A percentile compares a stretch with the other conserved stretches of the same genome.
phyloP scores from a whole-genome alignment of 768 basidiomycete species.

The Agrocybe praecox region DNA sequence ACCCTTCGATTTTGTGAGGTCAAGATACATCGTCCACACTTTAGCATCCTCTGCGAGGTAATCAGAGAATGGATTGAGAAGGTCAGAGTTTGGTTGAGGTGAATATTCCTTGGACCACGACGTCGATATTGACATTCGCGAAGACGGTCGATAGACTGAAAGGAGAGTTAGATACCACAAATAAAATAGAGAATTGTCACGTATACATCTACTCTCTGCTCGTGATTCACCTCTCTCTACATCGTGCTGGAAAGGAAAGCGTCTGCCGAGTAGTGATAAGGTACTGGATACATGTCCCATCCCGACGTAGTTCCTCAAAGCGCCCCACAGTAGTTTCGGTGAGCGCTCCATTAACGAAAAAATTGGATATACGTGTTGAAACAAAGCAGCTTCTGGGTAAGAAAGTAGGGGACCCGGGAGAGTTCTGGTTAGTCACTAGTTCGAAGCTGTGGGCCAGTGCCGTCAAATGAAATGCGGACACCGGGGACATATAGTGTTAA shows the following conservation, averaged over 20 bases:
- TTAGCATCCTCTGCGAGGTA: slow-evolving; percentile 16
- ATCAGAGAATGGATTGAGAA: slow-evolving; percentile 12
- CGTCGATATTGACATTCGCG: neutral
- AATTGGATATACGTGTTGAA: no score
- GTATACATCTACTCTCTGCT: neutral
- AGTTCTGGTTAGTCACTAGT: no score
- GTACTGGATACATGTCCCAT: neutral
- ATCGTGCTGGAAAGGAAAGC: slow-evolving; percentile 8
- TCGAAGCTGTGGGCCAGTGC: no score
- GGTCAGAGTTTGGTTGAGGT: neutral
- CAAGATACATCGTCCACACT: slow-evolving; percentile 17
- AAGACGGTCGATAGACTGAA: neutral
- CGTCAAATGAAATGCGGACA: no score
- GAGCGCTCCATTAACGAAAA: neutral
- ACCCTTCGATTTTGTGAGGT: slow-evolving; percentile 14
- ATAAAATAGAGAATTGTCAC: neutral
- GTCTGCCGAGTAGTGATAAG: neutral
- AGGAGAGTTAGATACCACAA: neutral
- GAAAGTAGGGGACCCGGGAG: no score
- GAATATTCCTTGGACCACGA: slow-evolving; percentile 1
- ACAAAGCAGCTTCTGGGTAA: no score
- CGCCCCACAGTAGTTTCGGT: neutral
- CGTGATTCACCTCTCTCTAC: slow-evolving; percentile 1
- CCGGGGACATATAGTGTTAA: no score
- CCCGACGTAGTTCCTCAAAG: neutral